Conservation (phyloP, 768 basidiomycete species). For the Boletus subcaerulescens region DNA sequence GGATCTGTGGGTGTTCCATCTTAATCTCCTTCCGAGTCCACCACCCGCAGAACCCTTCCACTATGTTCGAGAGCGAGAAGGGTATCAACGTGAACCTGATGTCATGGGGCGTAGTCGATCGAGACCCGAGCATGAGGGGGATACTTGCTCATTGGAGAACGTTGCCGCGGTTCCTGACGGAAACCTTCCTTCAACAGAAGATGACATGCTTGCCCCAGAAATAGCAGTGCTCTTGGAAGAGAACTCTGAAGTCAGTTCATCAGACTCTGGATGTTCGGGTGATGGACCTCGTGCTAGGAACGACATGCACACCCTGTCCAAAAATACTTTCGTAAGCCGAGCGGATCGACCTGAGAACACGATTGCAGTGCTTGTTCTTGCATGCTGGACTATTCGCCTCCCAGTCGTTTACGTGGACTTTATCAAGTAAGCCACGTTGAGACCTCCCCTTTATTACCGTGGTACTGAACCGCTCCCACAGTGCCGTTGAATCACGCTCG, state of each 20-base stretch:
- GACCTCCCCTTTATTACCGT: not conserved
- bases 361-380: conserved; percentile 69
- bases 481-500: conserved; percentile 69
- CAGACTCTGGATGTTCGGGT: conserved; percentile 25
- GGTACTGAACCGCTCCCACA: conserved; percentile 29
- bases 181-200: conserved; percentile 16
- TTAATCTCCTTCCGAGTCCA: conserved; percentile 58
- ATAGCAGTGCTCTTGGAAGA: conserved; percentile 39
- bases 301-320: conserved; percentile 1
- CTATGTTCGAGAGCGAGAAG: conserved; percentile 40
- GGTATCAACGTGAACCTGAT: conserved; percentile 6
- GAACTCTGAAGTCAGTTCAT: conserved; percentile 34
- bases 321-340: conserved; percentile 19
- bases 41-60: conserved; percentile 60
- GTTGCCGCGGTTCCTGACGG: conserved; percentile 7
- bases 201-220: conserved; percentile 33
- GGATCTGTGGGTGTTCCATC: conserved; percentile 77
- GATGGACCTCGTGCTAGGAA: conserved; percentile 13
- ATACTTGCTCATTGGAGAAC: conserved; percentile 5
- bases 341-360: conserved; percentile 46
- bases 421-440: conserved; percentile 48
- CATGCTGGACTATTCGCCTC: conserved; percentile 76
- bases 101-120: conserved; percentile 3
- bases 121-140: conserved; percentile 18
- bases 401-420: conserved; percentile 78